These are phyloP conservation scores for Neurospora africana DNA, from an alignment of 495 filamentous ascomycete species.

Conservation along the genomic window DNA sequence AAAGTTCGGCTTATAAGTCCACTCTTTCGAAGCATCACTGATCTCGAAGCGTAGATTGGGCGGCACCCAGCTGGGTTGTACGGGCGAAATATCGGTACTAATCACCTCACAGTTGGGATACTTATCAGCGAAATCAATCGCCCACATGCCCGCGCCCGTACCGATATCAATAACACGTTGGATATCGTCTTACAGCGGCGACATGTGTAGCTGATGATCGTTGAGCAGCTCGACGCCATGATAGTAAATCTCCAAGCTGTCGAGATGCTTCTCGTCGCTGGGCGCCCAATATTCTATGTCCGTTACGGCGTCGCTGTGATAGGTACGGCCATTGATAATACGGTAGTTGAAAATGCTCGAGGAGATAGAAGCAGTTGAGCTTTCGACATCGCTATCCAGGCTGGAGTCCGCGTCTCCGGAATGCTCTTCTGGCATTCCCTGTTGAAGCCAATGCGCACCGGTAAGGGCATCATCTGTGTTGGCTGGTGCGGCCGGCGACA, in stretches of 20 bases:
- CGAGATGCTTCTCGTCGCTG: slow-evolving; percentile 17
- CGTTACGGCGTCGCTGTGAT: slow-evolving; percentile 14
- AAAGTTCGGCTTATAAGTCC: slow-evolving; percentile 36
- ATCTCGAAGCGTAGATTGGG: slow-evolving; percentile 32
- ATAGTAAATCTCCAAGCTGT: slow-evolving; percentile 14
- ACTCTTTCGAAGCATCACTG: slow-evolving; percentile 35
- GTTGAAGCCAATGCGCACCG: neutral
- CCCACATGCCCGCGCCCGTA: slow-evolving; percentile 48
- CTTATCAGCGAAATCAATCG: slow-evolving; percentile 29
- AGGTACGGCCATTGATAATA: slow-evolving; percentile 26
- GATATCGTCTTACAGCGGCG: neutral
- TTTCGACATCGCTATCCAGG: neutral
- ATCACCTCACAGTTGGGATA: slow-evolving; percentile 27
- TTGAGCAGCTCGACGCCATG: neutral
- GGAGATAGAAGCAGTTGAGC: slow-evolving; percentile 32
- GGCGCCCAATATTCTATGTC: slow-evolving; percentile 8
- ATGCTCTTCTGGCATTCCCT: neutral
- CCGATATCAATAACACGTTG: slow-evolving; percentile 32
- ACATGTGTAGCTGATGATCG: neutral
- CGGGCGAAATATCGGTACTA: slow-evolving; percentile 27
- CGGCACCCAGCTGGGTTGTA: slow-evolving; percentile 31
- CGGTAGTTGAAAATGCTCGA: slow-evolving; percentile 34
- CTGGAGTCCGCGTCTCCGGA: neutral
- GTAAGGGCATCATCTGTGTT: neutral
- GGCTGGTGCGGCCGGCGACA: neutral